A percentile compares a stretch with the other conserved stretches of the same genome.
These are phyloP conservation scores for Solanum bukasovii DNA, from an alignment of 257 asterid genomes.

Conservation along the genomic window DNA sequence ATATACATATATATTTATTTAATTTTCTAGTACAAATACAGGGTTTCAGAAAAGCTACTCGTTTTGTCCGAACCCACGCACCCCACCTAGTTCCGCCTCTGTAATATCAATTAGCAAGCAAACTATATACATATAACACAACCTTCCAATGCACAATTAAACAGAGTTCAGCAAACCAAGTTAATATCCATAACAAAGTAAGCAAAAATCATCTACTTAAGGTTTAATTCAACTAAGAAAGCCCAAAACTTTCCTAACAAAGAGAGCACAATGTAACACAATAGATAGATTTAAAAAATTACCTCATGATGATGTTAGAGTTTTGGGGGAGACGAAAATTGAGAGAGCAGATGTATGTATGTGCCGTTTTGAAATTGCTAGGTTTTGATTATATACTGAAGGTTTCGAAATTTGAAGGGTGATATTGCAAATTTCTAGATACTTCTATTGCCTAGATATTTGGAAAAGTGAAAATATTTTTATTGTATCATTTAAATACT, in stretches of 20 bases:
- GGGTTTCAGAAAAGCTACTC: not conserved
- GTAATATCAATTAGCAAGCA: too few relatives aligned
- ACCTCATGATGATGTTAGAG: not conserved
- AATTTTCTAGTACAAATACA: not conserved
- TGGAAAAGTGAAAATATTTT: not conserved
- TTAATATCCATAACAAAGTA: not conserved
- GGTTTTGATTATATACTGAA: not conserved
- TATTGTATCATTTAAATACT: too few relatives aligned
- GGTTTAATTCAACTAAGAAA: not conserved
- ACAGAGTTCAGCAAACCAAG: not conserved
- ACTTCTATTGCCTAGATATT: slow-evolving; percentile 4
- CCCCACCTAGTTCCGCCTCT: not conserved
- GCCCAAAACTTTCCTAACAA: not conserved
- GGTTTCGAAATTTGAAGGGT: not conserved
- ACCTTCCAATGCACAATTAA: not conserved
- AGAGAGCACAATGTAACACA: not conserved
- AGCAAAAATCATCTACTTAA: not conserved
- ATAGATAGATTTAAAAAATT: not conserved
- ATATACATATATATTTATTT: too few relatives aligned
- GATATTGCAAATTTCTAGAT: slow-evolving; percentile 27
- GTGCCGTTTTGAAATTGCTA: not conserved
- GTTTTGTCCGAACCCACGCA: too few relatives aligned
- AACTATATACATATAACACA: too few relatives aligned
- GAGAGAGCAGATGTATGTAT: not conserved
- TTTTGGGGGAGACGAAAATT: not conserved